Evolutionary conservation across 768 basidiomycete species (phyloP), one percentile per base, ranked within the genome.

Genomic region (Tephrocybe sp.): DNA sequence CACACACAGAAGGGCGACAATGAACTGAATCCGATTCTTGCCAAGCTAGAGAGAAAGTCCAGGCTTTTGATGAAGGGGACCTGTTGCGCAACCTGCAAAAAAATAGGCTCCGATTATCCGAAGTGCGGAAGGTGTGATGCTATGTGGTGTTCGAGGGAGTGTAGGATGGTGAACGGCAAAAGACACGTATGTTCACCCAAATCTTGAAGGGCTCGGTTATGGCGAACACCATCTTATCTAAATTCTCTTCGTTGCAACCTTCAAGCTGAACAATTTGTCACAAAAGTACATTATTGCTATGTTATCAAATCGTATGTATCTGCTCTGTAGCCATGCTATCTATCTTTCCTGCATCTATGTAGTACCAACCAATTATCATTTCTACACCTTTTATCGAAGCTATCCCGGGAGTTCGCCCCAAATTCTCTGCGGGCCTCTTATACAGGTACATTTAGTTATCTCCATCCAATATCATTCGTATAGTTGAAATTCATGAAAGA

Each of bases 141-240:
- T 26, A 76, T 71, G 67, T 86, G 84, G 84, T 86, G 84, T 57
- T 84, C 83, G 20, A 71, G 84, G 48, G 65, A 77, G 26, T 86
- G 84, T 62, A 73, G 84, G 47, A 57, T 85, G 49, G 67, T 71
- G 39, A 75, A 72, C 17, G 78, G 75, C 33, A 78, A 74, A 59
- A 74, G 74, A 58, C 83, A 85, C 62, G 56, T 68, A 9, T 84
- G 83, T 54, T 53, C 45, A 22, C 33, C 54, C 35, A 36, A 30
- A 31, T 51, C 32, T 44, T 52, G 39, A 41, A 35, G 22, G n/a
- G n/a, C n/a, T n/a, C n/a, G n/a, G n/a, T n/a, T n/a, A n/a, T n/a
- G n/a, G n/a, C n/a, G n/a, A n/a, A n/a, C n/a, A 14, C 22, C n/a
- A 39, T 36, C 26, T 12, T 26, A 17, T 19, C 17, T 32, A n/a